Percentiles rank a stretch among this genome's conserved stretches.
Conservation (phyloP, 1,139 yeast species). For the Entelexis sorbosivorans region DNA sequence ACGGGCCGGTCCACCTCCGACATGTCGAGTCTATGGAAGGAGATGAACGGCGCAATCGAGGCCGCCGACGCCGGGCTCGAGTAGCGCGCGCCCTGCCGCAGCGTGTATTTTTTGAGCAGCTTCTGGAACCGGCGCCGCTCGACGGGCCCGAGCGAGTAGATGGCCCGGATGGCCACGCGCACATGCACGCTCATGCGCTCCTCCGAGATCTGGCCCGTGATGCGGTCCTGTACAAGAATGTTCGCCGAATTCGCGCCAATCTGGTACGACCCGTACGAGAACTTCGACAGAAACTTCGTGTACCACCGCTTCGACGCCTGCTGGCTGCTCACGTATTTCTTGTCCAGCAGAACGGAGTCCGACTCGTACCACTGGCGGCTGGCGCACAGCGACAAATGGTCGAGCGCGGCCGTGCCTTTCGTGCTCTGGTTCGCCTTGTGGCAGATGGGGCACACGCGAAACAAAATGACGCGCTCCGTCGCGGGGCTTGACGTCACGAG, state of each 20-base stretch:
- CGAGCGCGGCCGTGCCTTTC: constrained; percentile 54
- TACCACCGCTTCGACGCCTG: constrained; percentile 87
- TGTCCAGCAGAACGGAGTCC: constrained; percentile 38
- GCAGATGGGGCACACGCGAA: constrained; percentile 72
- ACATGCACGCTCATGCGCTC: constrained; percentile 89
- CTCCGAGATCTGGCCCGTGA: constrained; percentile 75
- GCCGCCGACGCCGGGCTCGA: constrained; percentile 55
- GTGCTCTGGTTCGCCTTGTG: constrained; percentile 42
- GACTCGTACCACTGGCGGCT: constrained; percentile 66
- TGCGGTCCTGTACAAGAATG: constrained; percentile 82
- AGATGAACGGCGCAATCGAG: constrained; percentile 67
- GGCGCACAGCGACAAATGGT: constrained; percentile 82
- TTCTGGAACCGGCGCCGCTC: constrained; percentile 49
- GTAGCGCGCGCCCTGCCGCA: constrained; percentile 76
- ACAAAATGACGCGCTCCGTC: constrained; percentile 40
- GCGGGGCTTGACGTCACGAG: constrained; percentile 11
- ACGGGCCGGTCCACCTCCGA: constrained; percentile 51
- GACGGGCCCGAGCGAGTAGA: constrained; percentile 63
- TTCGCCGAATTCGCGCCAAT: constrained; percentile 89
- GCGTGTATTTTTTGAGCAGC: constrained; percentile 51
- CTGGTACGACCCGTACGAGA: constrained; percentile 79
- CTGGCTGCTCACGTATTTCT: constrained; percentile 66
- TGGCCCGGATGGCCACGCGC: constrained; percentile 69
- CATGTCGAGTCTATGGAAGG: constrained; percentile 66
- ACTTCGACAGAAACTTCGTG: constrained; percentile 64